These are phyloP conservation scores for Ascochyta koolunga DNA, from an alignment of 2,329 filamentous ascomycete species.

Conservation along the genomic window DNA sequence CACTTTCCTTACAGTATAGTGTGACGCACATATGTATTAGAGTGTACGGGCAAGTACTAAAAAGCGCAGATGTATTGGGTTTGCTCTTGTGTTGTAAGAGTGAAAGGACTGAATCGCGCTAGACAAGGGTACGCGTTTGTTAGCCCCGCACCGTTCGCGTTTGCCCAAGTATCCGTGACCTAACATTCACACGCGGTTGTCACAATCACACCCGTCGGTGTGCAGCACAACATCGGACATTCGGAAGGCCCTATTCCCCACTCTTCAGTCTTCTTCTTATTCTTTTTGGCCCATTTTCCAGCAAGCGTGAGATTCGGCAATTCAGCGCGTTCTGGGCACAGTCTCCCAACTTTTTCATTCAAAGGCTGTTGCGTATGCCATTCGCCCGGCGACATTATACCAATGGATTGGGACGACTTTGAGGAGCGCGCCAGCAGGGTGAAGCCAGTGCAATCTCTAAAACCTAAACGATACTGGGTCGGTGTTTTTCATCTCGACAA, in stretches of 20 bases:
- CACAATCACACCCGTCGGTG: neutral
- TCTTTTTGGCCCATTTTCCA: neutral
- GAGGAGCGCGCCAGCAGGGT: slow-evolving; percentile 24
- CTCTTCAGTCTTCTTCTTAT: no score
- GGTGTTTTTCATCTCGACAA: slow-evolving; percentile 40
- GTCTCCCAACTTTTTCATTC: neutral
- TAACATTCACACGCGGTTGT: neutral
- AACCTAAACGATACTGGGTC: slow-evolving; percentile 39
- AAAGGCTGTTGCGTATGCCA: neutral
- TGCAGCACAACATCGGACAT: neutral
- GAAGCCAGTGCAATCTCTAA: slow-evolving; percentile 25
- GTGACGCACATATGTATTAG: no score
- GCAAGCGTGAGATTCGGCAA: no score
- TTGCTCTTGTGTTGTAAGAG: no score
- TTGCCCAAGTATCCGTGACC: neutral
- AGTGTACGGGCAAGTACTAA: no score
- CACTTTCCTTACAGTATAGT: no score
- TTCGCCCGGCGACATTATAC: no score
- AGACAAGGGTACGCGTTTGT: neutral
- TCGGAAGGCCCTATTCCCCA: no score
- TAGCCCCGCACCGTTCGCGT: neutral
- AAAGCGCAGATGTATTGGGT: no score
- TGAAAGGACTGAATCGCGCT: no score
- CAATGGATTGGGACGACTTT: slow-evolving; percentile 32
- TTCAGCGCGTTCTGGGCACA: neutral